Evolutionary conservation across 495 filamentous ascomycete genomes (phyloP).

Genomic region (Lentithecium fluviatile): DNA sequence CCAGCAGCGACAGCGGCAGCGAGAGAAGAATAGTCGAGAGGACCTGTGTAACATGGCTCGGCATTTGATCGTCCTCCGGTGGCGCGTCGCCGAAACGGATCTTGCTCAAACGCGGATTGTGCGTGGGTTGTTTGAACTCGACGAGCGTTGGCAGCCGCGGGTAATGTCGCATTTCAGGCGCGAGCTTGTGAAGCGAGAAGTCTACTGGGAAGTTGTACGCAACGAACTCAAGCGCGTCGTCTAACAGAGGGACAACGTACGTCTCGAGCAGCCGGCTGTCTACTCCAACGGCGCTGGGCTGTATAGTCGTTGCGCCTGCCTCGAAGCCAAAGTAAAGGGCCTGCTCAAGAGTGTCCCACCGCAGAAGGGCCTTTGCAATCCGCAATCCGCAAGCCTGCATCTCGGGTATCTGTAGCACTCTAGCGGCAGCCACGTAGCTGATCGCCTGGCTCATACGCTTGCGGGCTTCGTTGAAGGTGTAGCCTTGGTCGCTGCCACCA

Average conservation of each 20-base stretch:
- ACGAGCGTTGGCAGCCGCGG: slow-evolving; percentile 40
- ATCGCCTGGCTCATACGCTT: slow-evolving; percentile 38
- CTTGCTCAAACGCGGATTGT: slow-evolving; percentile 54
- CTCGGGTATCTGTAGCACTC: slow-evolving; percentile 30
- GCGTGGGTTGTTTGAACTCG: slow-evolving; percentile 37
- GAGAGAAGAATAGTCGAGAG: slow-evolving; percentile 65
- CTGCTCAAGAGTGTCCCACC: slow-evolving; percentile 41
- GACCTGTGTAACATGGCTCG: slow-evolving; percentile 42
- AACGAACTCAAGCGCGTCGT: slow-evolving; percentile 38
- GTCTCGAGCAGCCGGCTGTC: background rate
- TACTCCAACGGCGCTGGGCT: background rate
- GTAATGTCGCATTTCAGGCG: slow-evolving; percentile 33
- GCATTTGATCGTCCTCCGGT: slow-evolving; percentile 42
- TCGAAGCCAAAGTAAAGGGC: slow-evolving; percentile 37
- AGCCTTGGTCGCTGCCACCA: slow-evolving; percentile 1
- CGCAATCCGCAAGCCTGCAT: slow-evolving; percentile 34
- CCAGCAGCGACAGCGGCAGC: slow-evolving; percentile 59
- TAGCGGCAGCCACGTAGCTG: slow-evolving; percentile 35
- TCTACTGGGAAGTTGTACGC: slow-evolving; percentile 36
- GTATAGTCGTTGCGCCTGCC: background rate
- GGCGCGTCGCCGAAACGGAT: slow-evolving; percentile 68
- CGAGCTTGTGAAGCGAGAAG: slow-evolving; percentile 39
- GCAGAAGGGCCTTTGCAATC: slow-evolving; percentile 34
- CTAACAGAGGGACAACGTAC: background rate
- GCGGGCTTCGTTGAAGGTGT: slow-evolving; percentile 23